Percentiles rank a stretch among this genome's conserved stretches.
phyloP scores from a whole-genome alignment of 306 rosid genomes.

The Fragaria nilgerrensis region DNA sequence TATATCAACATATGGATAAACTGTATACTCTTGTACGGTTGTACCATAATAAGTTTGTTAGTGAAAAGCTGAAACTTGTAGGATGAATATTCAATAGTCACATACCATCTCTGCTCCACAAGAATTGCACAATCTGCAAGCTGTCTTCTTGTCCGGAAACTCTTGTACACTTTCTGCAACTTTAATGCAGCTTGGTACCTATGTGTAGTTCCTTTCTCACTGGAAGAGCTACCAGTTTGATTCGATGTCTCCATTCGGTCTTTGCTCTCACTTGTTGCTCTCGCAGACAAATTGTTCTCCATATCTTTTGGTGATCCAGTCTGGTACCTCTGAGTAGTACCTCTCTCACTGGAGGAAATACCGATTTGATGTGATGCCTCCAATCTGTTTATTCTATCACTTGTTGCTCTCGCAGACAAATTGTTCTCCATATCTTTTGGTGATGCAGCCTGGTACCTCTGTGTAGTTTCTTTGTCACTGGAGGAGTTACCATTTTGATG shows the following conservation, averaged over 20 bases:
- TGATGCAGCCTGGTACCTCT: constrained; percentile 53
- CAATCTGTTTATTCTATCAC: constrained; percentile 28
- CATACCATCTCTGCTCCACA: constrained; percentile 89
- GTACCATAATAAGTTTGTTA: background rate
- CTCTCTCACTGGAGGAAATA: constrained; percentile 30
- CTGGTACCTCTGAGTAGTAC: constrained; percentile 21
- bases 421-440: background rate
- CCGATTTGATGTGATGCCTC: constrained; percentile 16
- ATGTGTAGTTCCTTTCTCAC: constrained; percentile 14
- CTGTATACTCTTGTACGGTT: background rate
- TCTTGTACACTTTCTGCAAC: constrained; percentile 89
- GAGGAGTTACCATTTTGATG: constrained; percentile 24
- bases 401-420: constrained; percentile 29
- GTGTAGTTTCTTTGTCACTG: constrained; percentile 15
- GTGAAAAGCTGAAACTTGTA: background rate
- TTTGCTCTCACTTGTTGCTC: constrained; percentile 25
- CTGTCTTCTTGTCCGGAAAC: constrained; percentile 80
- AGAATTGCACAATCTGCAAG: constrained; percentile 91
- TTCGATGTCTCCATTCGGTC: constrained; percentile 30
- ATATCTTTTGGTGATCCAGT: constrained; percentile 40
- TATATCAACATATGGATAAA: background rate
- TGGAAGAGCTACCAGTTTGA: constrained; percentile 21
- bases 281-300: constrained; percentile 24
- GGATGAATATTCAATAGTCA: background rate
- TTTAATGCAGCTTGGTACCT: constrained; percentile 64